Conservation (phyloP, 176 grass and related monocot genomes). For the Zoysia japonica region DNA sequence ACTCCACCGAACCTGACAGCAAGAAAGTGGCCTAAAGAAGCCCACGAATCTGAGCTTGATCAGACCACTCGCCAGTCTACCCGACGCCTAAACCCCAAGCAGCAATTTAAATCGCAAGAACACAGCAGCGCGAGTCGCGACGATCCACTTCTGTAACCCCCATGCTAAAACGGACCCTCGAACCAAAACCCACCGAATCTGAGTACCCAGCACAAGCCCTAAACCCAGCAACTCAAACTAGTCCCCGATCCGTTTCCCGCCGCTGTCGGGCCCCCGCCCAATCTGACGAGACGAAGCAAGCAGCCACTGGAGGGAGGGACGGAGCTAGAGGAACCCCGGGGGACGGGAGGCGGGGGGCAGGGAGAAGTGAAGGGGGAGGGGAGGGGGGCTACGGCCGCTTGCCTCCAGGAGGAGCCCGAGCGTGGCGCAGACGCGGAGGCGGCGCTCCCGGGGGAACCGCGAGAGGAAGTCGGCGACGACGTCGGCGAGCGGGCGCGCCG, state of each 20-base stretch:
- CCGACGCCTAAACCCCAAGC: slow-evolving; percentile 9
- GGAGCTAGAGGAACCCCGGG: neutral
- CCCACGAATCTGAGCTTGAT: slow-evolving; percentile 19
- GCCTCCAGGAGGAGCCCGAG: slow-evolving; percentile 82
- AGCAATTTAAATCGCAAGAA: slow-evolving; percentile 16
- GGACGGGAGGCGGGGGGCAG: neutral
- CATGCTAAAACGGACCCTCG: neutral
- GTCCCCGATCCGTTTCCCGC: slow-evolving; percentile 37
- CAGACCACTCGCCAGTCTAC: slow-evolving; percentile 6
- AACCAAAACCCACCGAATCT: slow-evolving; percentile 39
- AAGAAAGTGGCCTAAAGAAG: slow-evolving; percentile 4
- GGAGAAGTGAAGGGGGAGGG: too few relatives aligned
- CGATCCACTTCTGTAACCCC: neutral
- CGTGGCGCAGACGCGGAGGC: slow-evolving; percentile 69
- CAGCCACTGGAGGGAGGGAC: neutral
- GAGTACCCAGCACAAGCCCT: slow-evolving; percentile 15
- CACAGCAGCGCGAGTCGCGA: slow-evolving; percentile 12
- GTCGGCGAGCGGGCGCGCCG: slow-evolving; percentile 67
- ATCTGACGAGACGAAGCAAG: slow-evolving; percentile 40
- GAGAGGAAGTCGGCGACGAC: slow-evolving; percentile 72
- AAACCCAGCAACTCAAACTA: neutral
- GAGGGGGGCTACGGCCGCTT: neutral
- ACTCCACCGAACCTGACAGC: neutral
- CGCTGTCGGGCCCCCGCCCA: slow-evolving; percentile 18
- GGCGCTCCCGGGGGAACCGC: slow-evolving; percentile 76